Conservation (phyloP, 192 early-diverging fungal species). For the Umbelopsis sp. region DNA sequence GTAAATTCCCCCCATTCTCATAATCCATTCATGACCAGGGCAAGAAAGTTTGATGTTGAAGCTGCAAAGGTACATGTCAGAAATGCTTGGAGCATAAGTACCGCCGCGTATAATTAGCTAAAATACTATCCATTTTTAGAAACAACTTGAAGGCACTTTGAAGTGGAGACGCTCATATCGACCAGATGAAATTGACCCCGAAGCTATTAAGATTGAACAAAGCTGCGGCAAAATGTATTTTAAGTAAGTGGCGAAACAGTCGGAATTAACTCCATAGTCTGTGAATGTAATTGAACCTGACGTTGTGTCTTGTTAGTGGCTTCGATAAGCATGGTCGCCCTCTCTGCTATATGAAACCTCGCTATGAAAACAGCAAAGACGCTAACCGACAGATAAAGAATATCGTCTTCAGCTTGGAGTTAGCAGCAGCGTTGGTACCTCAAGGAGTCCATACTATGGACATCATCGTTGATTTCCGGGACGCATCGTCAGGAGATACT, state of each 20-base stretch:
- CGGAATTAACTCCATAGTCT: not conserved
- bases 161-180: slow-evolving; percentile 26
- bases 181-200: slow-evolving; percentile 21
- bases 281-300: too few species aligned
- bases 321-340: slow-evolving; percentile 76
- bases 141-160: slow-evolving; percentile 23
- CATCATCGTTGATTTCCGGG: slow-evolving; percentile 80
- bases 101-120: not conserved
- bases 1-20: not conserved
- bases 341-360: slow-evolving; percentile 73
- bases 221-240: slow-evolving; percentile 81
- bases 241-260: slow-evolving; percentile 27
- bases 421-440: slow-evolving; percentile 70
- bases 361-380: slow-evolving; percentile 78
- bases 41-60: slow-evolving; percentile 12
- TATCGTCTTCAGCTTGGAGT: slow-evolving; percentile 83
- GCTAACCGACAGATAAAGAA: slow-evolving; percentile 70
- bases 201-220: slow-evolving; percentile 35
- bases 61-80: slow-evolving; percentile 3
- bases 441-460: slow-evolving; percentile 70
- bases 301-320: slow-evolving; percentile 37
- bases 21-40: not conserved
- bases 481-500: slow-evolving; percentile 58
- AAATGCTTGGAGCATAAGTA: not conserved
- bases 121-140: not conserved